Evolutionary conservation across 106 monocot genomes (phyloP), one percentile per base, ranked within the genome.

Genomic region (Cymbidium sinense): DNA sequence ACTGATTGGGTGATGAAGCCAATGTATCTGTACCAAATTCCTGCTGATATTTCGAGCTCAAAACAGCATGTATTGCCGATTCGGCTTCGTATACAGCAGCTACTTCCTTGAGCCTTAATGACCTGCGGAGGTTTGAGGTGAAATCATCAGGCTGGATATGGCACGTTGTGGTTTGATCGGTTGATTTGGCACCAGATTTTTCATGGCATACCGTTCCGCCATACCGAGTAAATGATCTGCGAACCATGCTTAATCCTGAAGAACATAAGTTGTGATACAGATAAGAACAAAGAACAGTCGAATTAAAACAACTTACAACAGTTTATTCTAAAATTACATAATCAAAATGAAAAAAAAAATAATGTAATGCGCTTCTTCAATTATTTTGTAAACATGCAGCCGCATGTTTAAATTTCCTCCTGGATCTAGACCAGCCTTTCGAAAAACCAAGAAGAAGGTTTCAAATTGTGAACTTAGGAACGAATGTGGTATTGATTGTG

Each of bases 41-140:
- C n/a, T 61, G 73, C 58, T 58, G 80, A 80, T 23, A 51, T 31
- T 72, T 36, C 51, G 34, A 72, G 23, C 25, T 50, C 47, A 39
- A 25, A 33, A 28, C 17, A 7, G 18, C 37, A 39, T 27, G 23
- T 27, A 72, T 35, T 17, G 29, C 73, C 43, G 18, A 33, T 35
- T 79, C 71, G 71, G 70, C 33, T 35, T 70, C 25, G 55, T 70
- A 79, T 61, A 82, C 21, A 11, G 34, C 78, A 76, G 35, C 43
- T 11, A 76, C 6, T 36, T 10, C 70, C 78, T 71, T 76, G 20
- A 82, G 70, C 70, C 85, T 82, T 50, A 12, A 34, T 19, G 85
- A 85, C 62, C 78, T 67, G 37, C 85, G 43, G 7, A 19, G 25
- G 39, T 43, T 74, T 11, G 47, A 12, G 5, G 4, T 21, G 50